These are phyloP conservation scores for Cyclaneusma minus DNA, from an alignment of 2,329 filamentous ascomycete genomes.

Conservation along the genomic window DNA sequence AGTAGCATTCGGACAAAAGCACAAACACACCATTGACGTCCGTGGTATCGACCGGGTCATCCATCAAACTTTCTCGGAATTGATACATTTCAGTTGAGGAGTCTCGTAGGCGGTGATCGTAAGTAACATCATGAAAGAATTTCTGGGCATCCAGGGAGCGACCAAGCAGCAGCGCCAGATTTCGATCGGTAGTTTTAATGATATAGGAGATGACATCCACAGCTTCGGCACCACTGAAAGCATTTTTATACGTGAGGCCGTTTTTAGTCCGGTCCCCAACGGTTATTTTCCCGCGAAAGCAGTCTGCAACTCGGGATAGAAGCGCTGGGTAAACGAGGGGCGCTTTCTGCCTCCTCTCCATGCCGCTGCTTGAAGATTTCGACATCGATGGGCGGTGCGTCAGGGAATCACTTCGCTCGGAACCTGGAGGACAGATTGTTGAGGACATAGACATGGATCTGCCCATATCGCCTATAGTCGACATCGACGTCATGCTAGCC, in stretches of 20 bases:
- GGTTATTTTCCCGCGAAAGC: conserved; percentile 78
- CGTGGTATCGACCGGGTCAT: conserved; percentile 57
- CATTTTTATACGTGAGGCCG: conserved; percentile 90
- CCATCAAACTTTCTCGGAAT: conserved; percentile 83
- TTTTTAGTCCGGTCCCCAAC: conserved; percentile 88
- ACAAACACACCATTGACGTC: conserved; percentile 92
- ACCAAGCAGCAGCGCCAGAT: conserved; percentile 79
- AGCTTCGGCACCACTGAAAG: conserved; percentile 88
- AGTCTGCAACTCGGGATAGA: conserved; percentile 82
- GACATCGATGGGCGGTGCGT: conserved; percentile 41
- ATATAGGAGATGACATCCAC: conserved; percentile 94
- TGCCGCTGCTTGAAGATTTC: conserved; percentile 17
- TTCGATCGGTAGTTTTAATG: conserved; percentile 91
- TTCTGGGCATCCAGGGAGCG: conserved; percentile 92
- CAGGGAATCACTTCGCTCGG: conserved; percentile 32
- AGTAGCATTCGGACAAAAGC: conserved; percentile 91
- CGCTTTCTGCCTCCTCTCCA: conserved; percentile 30
- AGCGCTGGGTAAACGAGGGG: conserved; percentile 89
- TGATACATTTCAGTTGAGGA: conserved; percentile 93
- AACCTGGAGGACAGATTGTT: conserved; percentile 51
- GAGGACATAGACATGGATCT: conserved; percentile 91
- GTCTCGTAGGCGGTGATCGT: conserved; percentile 88
- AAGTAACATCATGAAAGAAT: conserved; percentile 98
- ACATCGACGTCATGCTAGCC: conserved; percentile 38
- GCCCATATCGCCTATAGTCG: conserved; percentile 25